Evolutionary conservation across 768 basidiomycete genomes (phyloP), one percentile per base, ranked within the genome.

Genomic region (Pholiota microspora): DNA sequence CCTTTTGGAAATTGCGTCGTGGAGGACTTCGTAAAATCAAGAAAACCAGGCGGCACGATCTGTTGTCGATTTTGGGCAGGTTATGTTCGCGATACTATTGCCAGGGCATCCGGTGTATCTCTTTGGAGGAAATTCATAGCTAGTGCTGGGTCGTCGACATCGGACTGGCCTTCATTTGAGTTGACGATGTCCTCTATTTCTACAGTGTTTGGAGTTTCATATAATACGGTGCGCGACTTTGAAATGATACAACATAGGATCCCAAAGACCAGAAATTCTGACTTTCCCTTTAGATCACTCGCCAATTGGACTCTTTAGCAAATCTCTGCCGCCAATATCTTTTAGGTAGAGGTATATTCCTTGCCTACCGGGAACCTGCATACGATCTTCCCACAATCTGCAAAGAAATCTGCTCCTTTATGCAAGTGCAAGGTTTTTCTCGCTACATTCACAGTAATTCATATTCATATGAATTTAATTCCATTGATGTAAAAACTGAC

Each of bases 41-140:
- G 24, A 16, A 32, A 53, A 9, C 58, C 56, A 12, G 52, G 53
- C n/a, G 57, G 61, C 21, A 42, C 55, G 7, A 21, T 59, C 16
- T 55, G 59, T n/a, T 70, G 74, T 15, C 67, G 74, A 16, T 83
- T 73, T 63, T 85, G 83, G 82, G 81, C 82, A 7, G 64, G 64
- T 32, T 67, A 70, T 3, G 59, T 81, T n/a, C 64, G 75, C 23
- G 71, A 74, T 15, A 64, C 73, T 2, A 77, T 84, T 55, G 66
- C 76, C n/a, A 71, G 77, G 44, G 64, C 57, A 28, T 63, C 71
- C 55, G 77, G 79, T 0, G 61, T 82, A 24, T 52, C 58, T 13
- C 62, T 67, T 31, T 82, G 81, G 79, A 60, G 61, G 18, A 55
- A 32, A n/a, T 55, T 59, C 48, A 47, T 48, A 46, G 12, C 29